These are phyloP conservation scores for Zalaria sp. DNA, from an alignment of 2,329 filamentous ascomycete species.

Conservation along the genomic window DNA sequence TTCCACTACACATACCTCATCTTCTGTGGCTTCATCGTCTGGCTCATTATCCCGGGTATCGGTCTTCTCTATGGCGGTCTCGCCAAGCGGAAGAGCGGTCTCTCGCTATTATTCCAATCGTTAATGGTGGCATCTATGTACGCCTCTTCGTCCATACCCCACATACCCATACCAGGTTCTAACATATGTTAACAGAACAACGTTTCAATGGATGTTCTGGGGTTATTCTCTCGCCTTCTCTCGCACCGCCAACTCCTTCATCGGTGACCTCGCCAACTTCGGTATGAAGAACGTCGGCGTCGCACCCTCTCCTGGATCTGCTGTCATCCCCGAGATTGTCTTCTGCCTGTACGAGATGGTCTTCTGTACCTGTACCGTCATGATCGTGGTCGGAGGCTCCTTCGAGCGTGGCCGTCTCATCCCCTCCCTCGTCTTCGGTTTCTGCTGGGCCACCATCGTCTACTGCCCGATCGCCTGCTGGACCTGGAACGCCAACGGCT, in stretches of 20 bases:
- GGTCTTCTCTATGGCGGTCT: conserved; percentile 52
- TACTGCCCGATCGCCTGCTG: conserved; percentile 51
- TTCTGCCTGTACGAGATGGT: conserved; percentile 53
- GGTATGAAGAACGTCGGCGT: conserved; percentile 46
- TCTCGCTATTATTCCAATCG: conserved; percentile 49
- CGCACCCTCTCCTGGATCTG: conserved; percentile 44
- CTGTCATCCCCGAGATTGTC: conserved; percentile 47
- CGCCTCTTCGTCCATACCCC: background rate
- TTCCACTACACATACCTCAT: conserved; percentile 48
- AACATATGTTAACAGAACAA: conserved; percentile 27
- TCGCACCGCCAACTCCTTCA: conserved; percentile 45
- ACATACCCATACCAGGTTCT: background rate
- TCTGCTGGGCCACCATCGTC: conserved; percentile 51
- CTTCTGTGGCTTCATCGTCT: conserved; percentile 47
- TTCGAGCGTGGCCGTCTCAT: conserved; percentile 51
- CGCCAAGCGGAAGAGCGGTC: conserved; percentile 46
- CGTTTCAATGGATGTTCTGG: conserved; percentile 47
- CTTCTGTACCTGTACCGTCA: conserved; percentile 47
- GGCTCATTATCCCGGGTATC: conserved; percentile 53
- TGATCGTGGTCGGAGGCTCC: conserved; percentile 51
- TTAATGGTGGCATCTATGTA: conserved; percentile 35
- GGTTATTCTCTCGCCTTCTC: conserved; percentile 51
- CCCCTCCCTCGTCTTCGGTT: conserved; percentile 48
- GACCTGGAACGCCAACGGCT: conserved; percentile 55
- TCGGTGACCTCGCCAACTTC: conserved; percentile 48